phyloP scores from a whole-genome alignment of 805 yeast genomes.

The Wickerhamiella siamensis region DNA sequence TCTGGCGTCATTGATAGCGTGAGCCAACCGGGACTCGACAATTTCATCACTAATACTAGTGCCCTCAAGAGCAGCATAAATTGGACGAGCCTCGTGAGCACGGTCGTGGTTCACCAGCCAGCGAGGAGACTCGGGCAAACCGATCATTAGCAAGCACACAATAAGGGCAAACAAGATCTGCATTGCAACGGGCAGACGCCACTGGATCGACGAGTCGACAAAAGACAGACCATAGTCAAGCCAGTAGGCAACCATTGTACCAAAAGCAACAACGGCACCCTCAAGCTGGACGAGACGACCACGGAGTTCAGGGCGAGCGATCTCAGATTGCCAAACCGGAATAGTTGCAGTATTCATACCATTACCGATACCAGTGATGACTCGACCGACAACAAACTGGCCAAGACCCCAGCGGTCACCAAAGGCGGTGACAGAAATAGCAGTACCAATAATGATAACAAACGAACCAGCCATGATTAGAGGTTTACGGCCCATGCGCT shows the following conservation, averaged over 20 bases:
- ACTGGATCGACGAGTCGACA: conserved; percentile 32
- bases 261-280: conserved; percentile 58
- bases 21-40: conserved; percentile 11
- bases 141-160: conserved; percentile 35
- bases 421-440: conserved; percentile 40
- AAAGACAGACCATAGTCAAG: conserved; percentile 58
- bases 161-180: conserved; percentile 50
- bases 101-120: conserved; percentile 59
- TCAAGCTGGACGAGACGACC: conserved; percentile 56
- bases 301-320: conserved; percentile 49
- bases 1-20: conserved; percentile 16
- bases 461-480: conserved; percentile 41
- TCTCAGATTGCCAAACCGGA: conserved; percentile 72
- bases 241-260: conserved; percentile 67
- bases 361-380: conserved; percentile 58
- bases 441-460: conserved; percentile 45
- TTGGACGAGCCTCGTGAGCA: conserved; percentile 31
- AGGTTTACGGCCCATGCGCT: conserved; percentile 50
- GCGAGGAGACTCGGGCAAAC: conserved; percentile 81
- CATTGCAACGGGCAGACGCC: conserved; percentile 71
- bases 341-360: conserved; percentile 69
- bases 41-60: conserved; percentile 12
- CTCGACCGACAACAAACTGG: conserved; percentile 63
- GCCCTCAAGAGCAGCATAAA: conserved; percentile 33
- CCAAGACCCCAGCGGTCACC: conserved; percentile 35